A percentile compares a stretch with the other conserved stretches of the same genome.
Conservation (phyloP, 2,329 filamentous ascomycete genomes). For the Xylaria sp. region DNA sequence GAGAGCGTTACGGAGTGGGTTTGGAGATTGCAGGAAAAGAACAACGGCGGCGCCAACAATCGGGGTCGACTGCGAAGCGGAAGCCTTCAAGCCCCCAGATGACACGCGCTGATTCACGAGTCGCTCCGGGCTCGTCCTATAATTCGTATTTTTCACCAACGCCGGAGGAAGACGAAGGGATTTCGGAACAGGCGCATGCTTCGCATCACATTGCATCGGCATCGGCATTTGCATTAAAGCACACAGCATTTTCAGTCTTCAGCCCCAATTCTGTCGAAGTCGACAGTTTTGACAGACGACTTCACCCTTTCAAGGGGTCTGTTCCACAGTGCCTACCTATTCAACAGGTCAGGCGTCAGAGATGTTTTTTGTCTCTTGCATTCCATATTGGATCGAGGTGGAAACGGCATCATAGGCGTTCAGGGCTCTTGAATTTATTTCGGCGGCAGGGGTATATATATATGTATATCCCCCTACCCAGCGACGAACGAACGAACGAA, state of each 20-base stretch:
- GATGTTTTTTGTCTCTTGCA: conserved; percentile 19
- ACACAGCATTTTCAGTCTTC: conserved; percentile 2
- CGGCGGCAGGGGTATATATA: background rate
- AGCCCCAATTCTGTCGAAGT: background rate
- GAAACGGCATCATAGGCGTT: conserved; percentile 27
- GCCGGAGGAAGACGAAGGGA: background rate
- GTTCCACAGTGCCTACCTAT: background rate
- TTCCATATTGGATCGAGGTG: conserved; percentile 24
- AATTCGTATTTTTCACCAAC: background rate
- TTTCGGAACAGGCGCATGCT: background rate
- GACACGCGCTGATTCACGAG: conserved; percentile 19
- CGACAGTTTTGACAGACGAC: background rate
- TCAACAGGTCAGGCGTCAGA: conserved; percentile 16
- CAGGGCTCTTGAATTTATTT: conserved; percentile 6
- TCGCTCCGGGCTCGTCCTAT: background rate
- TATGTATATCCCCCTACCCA: background rate
- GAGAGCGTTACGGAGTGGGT: conserved; percentile 94
- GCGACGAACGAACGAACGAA: conserved; percentile 9
- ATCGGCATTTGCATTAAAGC: conserved; percentile 27
- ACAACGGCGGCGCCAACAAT: conserved; percentile 30
- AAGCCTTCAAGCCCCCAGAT: conserved; percentile 46
- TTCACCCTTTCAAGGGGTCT: background rate
- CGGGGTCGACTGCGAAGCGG: conserved; percentile 49
- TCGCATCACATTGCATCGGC: conserved; percentile 11
- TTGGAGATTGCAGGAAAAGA: conserved; percentile 58